Base-by-base conservation (phyloP, 805 yeast genomes). In the Suhomyces sp. region DNA sequence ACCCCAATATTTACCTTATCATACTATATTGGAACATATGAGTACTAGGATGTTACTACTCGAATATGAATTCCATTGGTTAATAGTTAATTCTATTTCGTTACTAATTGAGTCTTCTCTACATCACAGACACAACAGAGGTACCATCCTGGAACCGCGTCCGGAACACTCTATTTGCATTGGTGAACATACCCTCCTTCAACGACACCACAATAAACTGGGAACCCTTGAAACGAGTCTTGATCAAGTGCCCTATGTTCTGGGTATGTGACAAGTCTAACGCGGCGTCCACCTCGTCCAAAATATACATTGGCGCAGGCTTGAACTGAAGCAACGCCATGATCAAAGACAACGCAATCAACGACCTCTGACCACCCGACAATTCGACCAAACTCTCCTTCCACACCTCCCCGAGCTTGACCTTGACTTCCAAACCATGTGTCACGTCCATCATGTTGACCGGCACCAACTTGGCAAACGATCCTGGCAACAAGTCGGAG, bases 241-340 rank as follows among this genome's bases (percentile, higher is more conserved):
- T 94, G 69, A 94, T 94, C 67, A 94, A 77, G 64, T 90, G 97
- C 3, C 99, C 99, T 63, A 94, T 94, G 64, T 94, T 94, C 69
- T 94, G 98, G 1, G 99, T 94, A 67, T 94, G 99, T 54, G 96
- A 89, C 58, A 93, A 80, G 77, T 94, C 99, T 58, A 94, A 79
- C 1, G 99, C 99, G 1, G 99, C 99, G 73, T 94, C 99, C 60
- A 94, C 94, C 73, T 94, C 99, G 74, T 94, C 99, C 99, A 94
- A 94, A 35, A 94, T 97, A 67, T 94, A 94, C 47, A 94, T 72
- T 4, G 99, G 99, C 0, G 99, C 94, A 0, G 99, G 99, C 68
- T 90, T 94, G 69, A 90, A 94, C 60, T 89, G 88, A 68, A 94
- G 99, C 31, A 94, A 79, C 0, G 99, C 98, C 78, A 94, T 94